Evolutionary conservation across 768 basidiomycete genomes (phyloP), one percentile per base, ranked within the genome.

Genomic region (Tephrocybe sp.): DNA sequence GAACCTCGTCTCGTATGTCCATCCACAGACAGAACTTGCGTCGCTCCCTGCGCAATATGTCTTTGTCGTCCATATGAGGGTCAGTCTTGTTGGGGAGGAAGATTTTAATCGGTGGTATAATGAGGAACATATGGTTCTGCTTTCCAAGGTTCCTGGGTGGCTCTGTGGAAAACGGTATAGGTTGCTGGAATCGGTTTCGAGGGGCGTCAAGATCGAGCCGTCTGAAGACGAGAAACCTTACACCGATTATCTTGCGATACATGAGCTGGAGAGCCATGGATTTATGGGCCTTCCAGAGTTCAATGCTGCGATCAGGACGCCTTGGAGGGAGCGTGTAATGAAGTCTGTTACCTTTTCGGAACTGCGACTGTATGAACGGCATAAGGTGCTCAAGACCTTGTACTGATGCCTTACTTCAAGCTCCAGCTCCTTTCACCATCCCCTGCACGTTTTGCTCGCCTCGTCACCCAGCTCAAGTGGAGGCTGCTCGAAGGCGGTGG

Each of bases 391-490:
- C 38, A 50, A 44, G 24, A 13, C 46, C 3, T 21, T 44, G n/a
- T 41, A 38, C 31, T 42, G 38, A 29, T 27, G 16, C 42, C 3
- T n/a, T n/a, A 30, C 29, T 12, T 30, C 29, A 97, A 97, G 68
- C 79, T 95, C 27, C 91, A 93, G 64, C 83, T 95, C 18, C 78
- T 93, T 33, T 75, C 83, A 42, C 91, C 93, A 0, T 76, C 88
- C 12, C 80, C 82, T 0, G 76, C 82, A 3, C 88, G 90, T 40
- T 91, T 91, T 57, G 78, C 80, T 3, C 82, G 86, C 52, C 85
- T 98, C 18, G 89, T 93, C 47, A 97, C 94, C 0, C 94, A 97
- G 69, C 82, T 97, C 67, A 94, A 95, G 62, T 97, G 95, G 94
- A 81, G 94, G 2, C 77, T 94, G 8, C 79, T 89, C 41, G 87